Conservation (phyloP, 805 yeast species). For the Candida maesae region DNA sequence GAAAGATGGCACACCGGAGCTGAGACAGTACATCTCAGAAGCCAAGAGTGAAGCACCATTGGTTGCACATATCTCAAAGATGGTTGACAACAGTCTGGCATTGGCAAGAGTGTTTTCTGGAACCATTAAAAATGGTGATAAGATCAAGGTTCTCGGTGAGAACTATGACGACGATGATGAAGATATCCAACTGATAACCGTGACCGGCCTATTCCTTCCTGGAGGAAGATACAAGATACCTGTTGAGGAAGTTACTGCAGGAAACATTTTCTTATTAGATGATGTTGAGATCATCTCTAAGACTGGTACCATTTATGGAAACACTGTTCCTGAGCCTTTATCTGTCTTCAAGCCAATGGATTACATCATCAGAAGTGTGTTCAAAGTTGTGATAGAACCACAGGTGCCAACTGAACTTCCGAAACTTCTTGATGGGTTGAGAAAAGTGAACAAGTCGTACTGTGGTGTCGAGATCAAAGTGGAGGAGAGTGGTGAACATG, state of each 20-base stretch:
- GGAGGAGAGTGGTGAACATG: constrained; percentile 88
- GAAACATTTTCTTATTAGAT: constrained; percentile 63
- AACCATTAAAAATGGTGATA: constrained; percentile 41
- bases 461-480: constrained; percentile 64
- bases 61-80: constrained; percentile 54
- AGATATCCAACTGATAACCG: constrained; percentile 38
- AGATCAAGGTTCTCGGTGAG: constrained; percentile 56
- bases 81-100: constrained; percentile 53
- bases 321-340: constrained; percentile 15
- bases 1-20: constrained; percentile 28
- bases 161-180: constrained; percentile 45
- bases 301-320: constrained; percentile 52
- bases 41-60: constrained; percentile 41
- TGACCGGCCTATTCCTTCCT: constrained; percentile 40
- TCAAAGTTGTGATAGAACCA: constrained; percentile 84
- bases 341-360: constrained; percentile 39
- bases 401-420: constrained; percentile 75
- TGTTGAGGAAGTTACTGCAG: constrained; percentile 51
- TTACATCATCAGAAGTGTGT: constrained; percentile 51
- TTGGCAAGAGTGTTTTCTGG: constrained; percentile 66
- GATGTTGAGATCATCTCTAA: constrained; percentile 63
- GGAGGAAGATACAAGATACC: constrained; percentile 69
- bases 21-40: constrained; percentile 19
- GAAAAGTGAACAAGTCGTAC: constrained; percentile 58
- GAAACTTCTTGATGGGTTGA: constrained; percentile 63